Base-by-base conservation (phyloP, 169 alveolate genomes). In the Eimeria tenella region DNA sequence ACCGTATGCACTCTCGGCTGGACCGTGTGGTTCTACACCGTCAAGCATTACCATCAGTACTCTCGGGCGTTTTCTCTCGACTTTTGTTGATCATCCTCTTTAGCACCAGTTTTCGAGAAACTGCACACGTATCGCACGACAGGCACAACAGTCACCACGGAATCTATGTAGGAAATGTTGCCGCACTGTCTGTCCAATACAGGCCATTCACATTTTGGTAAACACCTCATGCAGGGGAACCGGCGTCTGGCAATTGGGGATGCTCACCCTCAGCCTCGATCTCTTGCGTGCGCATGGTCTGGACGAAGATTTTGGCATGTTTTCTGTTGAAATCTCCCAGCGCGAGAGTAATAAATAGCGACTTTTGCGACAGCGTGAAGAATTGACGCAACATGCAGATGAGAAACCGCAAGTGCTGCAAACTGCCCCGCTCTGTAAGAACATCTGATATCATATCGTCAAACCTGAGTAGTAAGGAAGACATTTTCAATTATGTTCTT, bases 351-450 rank as follows among this genome's bases (percentile, higher is more conserved):
- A 84, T 84, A 25, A 84, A 62, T 21, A 84, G 81, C 63, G 92
- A 60, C 70, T 84, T 84, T n/a, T 84, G 92, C 10, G 92, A 84
- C 77, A 84, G 52, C 23, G 92, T 84, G 65, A 84, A 84, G 81
- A 84, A 84, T 4, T 63, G 92, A 50, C 92, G 92, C 56, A 84
- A 42, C 92, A 84, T 84, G 92, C 92, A 84, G 50, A 84, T 60
- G 42, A 84, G 92, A 79, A 84, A 84, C 50, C 92, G 92, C 92
- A 84, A 63, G 52, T 84, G 92, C 81, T 84, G 92, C 81, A 84
- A 63, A 50, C 92, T 84, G 31, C 92, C 92, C 49, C 92, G 77
- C 52, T 84, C 92, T 49, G 68, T 55, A 50, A 84, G 92, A 56
- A 84, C 81, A 19, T 84, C 92, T 42, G 92, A 62, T 21, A 84